Base-by-base conservation (phyloP, 176 grass and related monocot genomes). In the Hordeum marinum region DNA sequence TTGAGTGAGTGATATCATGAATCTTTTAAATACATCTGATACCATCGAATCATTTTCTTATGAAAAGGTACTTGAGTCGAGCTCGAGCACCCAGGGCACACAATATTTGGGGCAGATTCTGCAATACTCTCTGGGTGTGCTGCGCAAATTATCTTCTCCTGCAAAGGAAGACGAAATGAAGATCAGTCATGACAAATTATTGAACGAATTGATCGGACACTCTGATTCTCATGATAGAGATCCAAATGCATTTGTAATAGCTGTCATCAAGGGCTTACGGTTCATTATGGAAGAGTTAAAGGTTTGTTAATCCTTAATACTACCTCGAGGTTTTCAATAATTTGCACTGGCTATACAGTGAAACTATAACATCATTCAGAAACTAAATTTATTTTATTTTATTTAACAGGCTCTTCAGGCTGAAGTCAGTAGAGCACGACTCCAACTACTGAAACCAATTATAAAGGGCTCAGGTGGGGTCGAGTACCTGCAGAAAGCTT, bases 271-370 rank as follows among this genome's bases (percentile, higher is more conserved):
- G 83, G 96, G 91, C 37, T 80, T 98, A 81, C 91, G 85, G 18
- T 98, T 95, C 85, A 90, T 87, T 83, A 92, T 98, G 78, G 91
- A 89, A 75, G 91, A 95, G 55, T 87, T 98, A 85, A 87, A 98
- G 96, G 96, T 98, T 57, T 85, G 11, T 65, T 31, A 8, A 8
- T 57, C 17, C 52, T 58, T 31, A 8, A 52, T 52, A 52, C 48
- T 58, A 23, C 35, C 66, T 73, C 67, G 32, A 86, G 36, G 26
- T 61, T 26, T 86, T 18, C n/a, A 90, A 83, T 83, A 79, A 67
- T 74, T 35, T 83, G 60, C 72, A 67, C 57, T 12, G 14, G 3
- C 43, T 82, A 50, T 46, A 39, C 61, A 58, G 59, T 86, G 69
- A 85, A 79, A 20, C 20, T 80, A 64, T 21, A 68, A 41, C 48